Base-by-base conservation (phyloP, 768 basidiomycete genomes). In the Termitomyces heimii region DNA sequence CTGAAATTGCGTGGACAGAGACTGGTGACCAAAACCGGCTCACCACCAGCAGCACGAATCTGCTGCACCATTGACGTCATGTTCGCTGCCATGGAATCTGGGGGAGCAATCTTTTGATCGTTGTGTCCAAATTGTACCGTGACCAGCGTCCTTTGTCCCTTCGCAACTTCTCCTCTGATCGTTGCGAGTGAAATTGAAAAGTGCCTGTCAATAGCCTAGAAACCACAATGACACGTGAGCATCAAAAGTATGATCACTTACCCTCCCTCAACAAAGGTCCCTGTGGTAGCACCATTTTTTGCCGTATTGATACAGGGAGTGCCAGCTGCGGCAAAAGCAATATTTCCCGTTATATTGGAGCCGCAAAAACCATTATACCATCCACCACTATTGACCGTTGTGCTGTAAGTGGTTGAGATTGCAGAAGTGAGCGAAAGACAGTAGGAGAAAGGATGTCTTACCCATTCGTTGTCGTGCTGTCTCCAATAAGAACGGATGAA, bases 101-200 rank as follows among this genome's bases (percentile, higher is more conserved):
- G 74, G 42, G 74, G 70, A 0, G 73, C 75, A 46, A 78, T 74
- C 57, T 74, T 73, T 65, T 68, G 68, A 55, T 73, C 72, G 45
- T 74, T 77, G 59, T 77, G 75, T 0, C 76, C 76, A 46, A 78
- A 78, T 51, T 76, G 75, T 22, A 78, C 67, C 0, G 75, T 78
- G 14, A 73, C 73, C 18, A 71, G 59, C 2, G 73, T 75, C 24
- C 71, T 61, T 22, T 70, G 64, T 22, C 68, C 72, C 57, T 71
- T 72, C 14, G 69, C 68, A 8, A 77, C 68, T 62, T 75, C 70
- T 20, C 59, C 62, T 58, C 66, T 55, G 50, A 77, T 52, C 26
- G 50, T n/a, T 14, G 50, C 26, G 6, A 52, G 50, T 20, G 50
- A 52, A 12, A 7, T 52, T 20, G 50, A 37, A 29, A 39, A 40